Evolutionary conservation across 164 flowering plant genomes (phyloP), one percentile per base, ranked within the genome.

Genomic region (Amborella trichopoda): DNA sequence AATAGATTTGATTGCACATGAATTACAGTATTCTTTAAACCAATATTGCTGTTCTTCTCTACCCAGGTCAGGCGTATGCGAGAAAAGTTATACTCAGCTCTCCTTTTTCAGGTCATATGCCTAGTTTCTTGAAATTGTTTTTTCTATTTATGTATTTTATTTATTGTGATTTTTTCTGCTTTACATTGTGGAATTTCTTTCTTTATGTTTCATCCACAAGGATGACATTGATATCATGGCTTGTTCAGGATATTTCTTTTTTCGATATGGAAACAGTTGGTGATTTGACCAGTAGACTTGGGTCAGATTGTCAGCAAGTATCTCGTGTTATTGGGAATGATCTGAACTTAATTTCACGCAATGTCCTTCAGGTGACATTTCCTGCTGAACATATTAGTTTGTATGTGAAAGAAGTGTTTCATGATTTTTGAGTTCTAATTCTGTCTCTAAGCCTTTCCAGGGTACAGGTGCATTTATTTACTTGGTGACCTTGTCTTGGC

Each of bases 301-400:
- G 90, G 40, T 69, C 97, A 28, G 97, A 89, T 53, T 89, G 97
- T 66, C 97, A 82, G 62, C 97, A 82, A 74, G 87, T 89, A 18
- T 80, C 97, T 37, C 81, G 93, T 49, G 93, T 89, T 50, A 89
- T 89, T 51, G 97, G 95, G 47, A 80, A 84, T 73, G 97, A 89
- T 69, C 79, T 89, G 40, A 82, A 84, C 60, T 47, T 84, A 60
- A 89, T 89, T 60, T 56, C 75, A 18, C 83, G 97, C 49, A 82
- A 84, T 57, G 54, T 68, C 49, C 69, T 89, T 53, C 97, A 89
- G 95, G 97, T 89, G 61, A 14, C 33, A 42, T 61, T 58, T 16
- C 50, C 39, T 16, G 25, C 41, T 22, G 23, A 27, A 52, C 21
- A 26, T 16, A 6, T 16, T 49, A 4, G 10, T 33, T 50, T 27